These are phyloP conservation scores for Aspergillus amoenus DNA, from an alignment of 2,329 filamentous ascomycete genomes.

Conservation along the genomic window DNA sequence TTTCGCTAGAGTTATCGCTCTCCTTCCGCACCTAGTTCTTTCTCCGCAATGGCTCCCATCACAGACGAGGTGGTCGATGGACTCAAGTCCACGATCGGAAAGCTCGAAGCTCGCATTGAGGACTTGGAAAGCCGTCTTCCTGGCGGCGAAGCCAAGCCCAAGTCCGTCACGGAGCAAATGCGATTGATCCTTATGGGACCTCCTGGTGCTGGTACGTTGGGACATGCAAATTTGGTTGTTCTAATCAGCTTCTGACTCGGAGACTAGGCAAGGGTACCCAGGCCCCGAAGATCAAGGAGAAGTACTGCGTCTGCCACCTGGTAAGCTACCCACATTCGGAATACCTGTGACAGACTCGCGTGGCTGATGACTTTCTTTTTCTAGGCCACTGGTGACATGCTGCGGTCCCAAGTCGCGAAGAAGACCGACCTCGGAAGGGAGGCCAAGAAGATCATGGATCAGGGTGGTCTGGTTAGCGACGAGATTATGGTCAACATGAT, in stretches of 20 bases:
- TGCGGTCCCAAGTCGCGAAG: slow-evolving; percentile 95
- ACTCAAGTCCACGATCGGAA: slow-evolving; percentile 78
- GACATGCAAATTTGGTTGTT: neutral
- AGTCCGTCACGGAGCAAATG: slow-evolving; percentile 63
- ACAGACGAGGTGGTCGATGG: slow-evolving; percentile 76
- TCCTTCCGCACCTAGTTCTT: slow-evolving; percentile 9
- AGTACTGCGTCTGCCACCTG: slow-evolving; percentile 94
- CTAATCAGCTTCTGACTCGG: slow-evolving; percentile 15
- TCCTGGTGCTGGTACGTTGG: slow-evolving; percentile 79
- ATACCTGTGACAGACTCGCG: neutral
- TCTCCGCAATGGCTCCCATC: slow-evolving; percentile 76
- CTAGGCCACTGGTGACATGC: slow-evolving; percentile 97
- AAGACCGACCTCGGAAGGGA: slow-evolving; percentile 92
- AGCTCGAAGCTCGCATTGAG: slow-evolving; percentile 82
- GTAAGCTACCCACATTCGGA: slow-evolving; percentile 54
- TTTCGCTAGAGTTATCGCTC: slow-evolving; percentile 18
- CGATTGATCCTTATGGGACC: slow-evolving; percentile 98
- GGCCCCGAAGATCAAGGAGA: slow-evolving; percentile 96
- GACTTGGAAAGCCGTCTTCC: slow-evolving; percentile 78
- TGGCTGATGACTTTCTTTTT: neutral
- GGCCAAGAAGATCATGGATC: slow-evolving; percentile 99
- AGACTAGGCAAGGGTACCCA: slow-evolving; percentile 92
- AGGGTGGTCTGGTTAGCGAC: slow-evolving; percentile 94
- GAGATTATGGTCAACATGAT: slow-evolving; percentile 99
- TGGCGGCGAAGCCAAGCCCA: slow-evolving; percentile 47